Evolutionary conservation across 2,329 filamentous ascomycete genomes (phyloP).

Genomic region (Stagonosporopsis tanaceti): DNA sequence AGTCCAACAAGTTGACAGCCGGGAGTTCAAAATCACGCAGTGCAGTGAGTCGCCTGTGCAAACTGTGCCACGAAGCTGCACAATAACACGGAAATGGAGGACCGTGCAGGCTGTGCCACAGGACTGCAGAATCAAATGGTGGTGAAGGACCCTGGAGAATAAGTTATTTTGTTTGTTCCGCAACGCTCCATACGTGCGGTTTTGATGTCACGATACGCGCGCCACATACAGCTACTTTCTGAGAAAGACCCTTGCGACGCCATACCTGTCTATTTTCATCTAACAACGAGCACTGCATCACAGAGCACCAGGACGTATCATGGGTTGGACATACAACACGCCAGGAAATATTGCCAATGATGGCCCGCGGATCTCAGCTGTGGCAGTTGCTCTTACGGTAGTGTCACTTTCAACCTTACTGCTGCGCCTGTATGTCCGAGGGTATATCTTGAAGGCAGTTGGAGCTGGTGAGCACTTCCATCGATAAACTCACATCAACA

Average conservation of each 20-base stretch:
- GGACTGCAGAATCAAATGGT: no score
- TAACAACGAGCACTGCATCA: not conserved
- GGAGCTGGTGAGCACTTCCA: conserved; percentile 17
- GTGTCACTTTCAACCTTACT: conserved; percentile 14
- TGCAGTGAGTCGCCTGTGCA: not conserved
- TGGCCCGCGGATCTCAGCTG: conserved; percentile 12
- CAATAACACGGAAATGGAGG: not conserved
- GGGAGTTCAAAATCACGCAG: not conserved
- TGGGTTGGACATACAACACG: conserved; percentile 27
- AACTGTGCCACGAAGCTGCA: not conserved
- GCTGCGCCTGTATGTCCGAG: conserved; percentile 25
- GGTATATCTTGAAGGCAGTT: conserved; percentile 22
- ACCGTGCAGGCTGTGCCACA: not conserved
- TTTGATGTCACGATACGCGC: not conserved
- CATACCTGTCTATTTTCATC: not conserved
- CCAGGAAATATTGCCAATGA: conserved; percentile 13
- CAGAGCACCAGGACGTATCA: not conserved
- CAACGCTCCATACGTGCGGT: no score
- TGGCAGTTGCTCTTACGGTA: conserved; percentile 17
- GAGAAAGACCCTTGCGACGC: not conserved
- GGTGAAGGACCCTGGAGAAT: no score
- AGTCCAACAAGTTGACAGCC: not conserved
- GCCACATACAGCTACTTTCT: not conserved
- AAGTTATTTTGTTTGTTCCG: not conserved
- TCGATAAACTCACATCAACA: not conserved